Base-by-base conservation (phyloP, 345 rosid genomes). In the Murraya paniculata region DNA sequence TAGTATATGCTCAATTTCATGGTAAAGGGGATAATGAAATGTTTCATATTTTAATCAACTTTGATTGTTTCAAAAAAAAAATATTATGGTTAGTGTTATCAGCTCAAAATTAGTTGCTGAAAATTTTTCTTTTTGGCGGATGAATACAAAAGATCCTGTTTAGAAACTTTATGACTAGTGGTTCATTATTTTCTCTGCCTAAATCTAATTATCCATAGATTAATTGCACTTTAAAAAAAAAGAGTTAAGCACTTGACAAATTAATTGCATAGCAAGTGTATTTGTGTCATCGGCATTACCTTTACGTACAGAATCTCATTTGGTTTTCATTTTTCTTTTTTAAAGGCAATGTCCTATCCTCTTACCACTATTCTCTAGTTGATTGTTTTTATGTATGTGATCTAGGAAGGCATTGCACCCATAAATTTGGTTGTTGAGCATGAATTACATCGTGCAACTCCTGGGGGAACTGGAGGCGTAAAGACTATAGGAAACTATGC, bases 381-480 rank as follows among this genome's bases (percentile, higher is more conserved):
- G 57, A 57, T 13, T 21, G 62, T 48, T 45, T 50, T 62, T 56
- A 21, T 25, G 55, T 55, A 50, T 82, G 13, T 73, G 50, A 79
- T 88, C 64, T 90, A 95, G 99, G 97, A 95, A 88, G 98, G 99
- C 66, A 88, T 95, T 39, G 86, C 93, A 77, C 86, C 93, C 25
- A 90, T 91, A 55, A 75, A 86, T 79, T 86, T 91, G 83, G 69
- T 89, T 55, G 82, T 91, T 79, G 96, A 91, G 79, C 77, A 85
- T 70, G 90, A 91, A 75, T 71, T 91, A 77, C 93, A 91, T 83
- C 93, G 99, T 68, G 99, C 98, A 71, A 87, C 97, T 74, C 99
- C 99, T 84, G 98, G 99, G 80, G 99, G 97, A 72, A 95, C 99
- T 22, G 97, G 99, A 72, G 90, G 98, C 75, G 98, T 93, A 68